Evolutionary conservation across 2,329 filamentous ascomycete species (phyloP).

Genomic region (Dactylellina sp.): DNA sequence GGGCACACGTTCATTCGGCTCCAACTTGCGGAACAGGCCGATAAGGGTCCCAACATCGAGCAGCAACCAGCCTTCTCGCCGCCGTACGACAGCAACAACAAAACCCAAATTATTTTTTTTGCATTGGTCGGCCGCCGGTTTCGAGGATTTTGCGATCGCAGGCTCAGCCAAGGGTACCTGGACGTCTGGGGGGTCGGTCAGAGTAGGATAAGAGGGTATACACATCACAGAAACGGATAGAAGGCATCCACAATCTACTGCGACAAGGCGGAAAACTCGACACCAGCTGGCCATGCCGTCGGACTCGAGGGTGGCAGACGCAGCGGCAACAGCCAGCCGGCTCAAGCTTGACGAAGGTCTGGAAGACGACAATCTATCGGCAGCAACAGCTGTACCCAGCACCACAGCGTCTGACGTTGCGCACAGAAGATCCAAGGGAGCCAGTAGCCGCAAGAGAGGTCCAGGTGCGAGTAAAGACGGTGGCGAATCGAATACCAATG

Average conservation of each 20-base stretch:
- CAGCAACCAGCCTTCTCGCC: slow-evolving; percentile 7
- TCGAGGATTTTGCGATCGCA: slow-evolving; percentile 29
- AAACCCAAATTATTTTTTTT: slow-evolving; percentile 11
- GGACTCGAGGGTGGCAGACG: slow-evolving; percentile 29
- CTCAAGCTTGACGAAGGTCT: slow-evolving; percentile 44
- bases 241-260: slow-evolving; percentile 12
- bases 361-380: slow-evolving; percentile 41
- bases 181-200: slow-evolving; percentile 8
- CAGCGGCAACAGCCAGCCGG: slow-evolving; percentile 39
- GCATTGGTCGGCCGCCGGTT: not conserved
- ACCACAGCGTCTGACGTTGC: slow-evolving; percentile 52
- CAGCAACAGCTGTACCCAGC: slow-evolving; percentile 12
- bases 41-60: slow-evolving; percentile 12
- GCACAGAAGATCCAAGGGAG: slow-evolving; percentile 48
- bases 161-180: slow-evolving; percentile 19
- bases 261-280: slow-evolving; percentile 15
- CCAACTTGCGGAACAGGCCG: slow-evolving; percentile 32
- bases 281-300: slow-evolving; percentile 49
- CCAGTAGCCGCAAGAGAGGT: slow-evolving; percentile 56
- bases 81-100: slow-evolving; percentile 45
- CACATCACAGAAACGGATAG: not conserved
- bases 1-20: slow-evolving; percentile 18
- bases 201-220: not conserved
- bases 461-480: slow-evolving; percentile 31
- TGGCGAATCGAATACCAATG: slow-evolving; percentile 37